Evolutionary conservation across 768 basidiomycete genomes (phyloP).

Genomic region (Pulveroboletus sp.): DNA sequence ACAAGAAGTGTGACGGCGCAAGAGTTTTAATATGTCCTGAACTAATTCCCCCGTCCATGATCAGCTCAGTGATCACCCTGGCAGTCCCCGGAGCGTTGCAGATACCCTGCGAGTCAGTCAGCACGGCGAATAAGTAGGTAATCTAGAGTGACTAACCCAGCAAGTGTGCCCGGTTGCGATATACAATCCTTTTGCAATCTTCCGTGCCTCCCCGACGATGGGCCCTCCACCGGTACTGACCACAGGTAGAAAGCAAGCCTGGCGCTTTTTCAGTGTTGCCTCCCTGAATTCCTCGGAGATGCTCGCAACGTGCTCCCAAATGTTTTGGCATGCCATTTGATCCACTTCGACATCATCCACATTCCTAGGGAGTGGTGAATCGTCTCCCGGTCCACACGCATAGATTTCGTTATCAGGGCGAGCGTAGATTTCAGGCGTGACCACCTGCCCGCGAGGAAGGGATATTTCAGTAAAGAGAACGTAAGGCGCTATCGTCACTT

Average conservation of each 20-base stretch:
- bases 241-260: conserved; percentile 79
- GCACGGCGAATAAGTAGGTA: neutral
- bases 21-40: conserved; percentile 53
- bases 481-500: conserved; percentile 58
- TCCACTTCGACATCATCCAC: conserved; percentile 73
- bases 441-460: conserved; percentile 31
- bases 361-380: conserved; percentile 58
- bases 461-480: conserved; percentile 80
- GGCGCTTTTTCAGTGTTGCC: conserved; percentile 48
- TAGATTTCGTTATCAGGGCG: conserved; percentile 68
- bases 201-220: conserved; percentile 60
- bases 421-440: conserved; percentile 67
- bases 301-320: conserved; percentile 54
- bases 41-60: conserved; percentile 61
- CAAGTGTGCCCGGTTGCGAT: conserved; percentile 79
- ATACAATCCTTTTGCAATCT: conserved; percentile 57
- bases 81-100: conserved; percentile 86
- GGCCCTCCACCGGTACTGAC: conserved; percentile 57
- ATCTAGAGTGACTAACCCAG: conserved; percentile 55
- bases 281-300: conserved; percentile 56
- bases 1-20: conserved; percentile 38
- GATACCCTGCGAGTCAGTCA: conserved; percentile 49
- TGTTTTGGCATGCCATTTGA: conserved; percentile 47
- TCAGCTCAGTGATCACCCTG: conserved; percentile 61
- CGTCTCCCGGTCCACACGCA: conserved; percentile 78